Base-by-base conservation (phyloP, 1,139 yeast genomes). In the Kurtzmaniella natalensis region DNA sequence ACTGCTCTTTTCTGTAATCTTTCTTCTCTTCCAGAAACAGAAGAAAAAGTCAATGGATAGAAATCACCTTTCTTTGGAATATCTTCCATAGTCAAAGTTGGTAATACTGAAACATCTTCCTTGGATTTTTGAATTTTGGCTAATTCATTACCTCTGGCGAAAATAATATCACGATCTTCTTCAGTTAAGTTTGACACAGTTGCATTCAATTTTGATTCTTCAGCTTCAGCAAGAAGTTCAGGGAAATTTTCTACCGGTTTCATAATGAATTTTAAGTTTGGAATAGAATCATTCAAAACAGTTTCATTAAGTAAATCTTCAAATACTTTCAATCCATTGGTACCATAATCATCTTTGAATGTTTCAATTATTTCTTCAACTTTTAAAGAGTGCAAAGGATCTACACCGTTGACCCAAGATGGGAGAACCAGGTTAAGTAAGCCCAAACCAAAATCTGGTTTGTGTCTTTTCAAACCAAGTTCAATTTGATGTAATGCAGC, bases 401-500 rank as follows among this genome's bases (percentile, higher is more conserved):
- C 85, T 10, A 76, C 72, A 19, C 78, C 78, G 50, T 87, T 87
- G 36, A 85, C 79, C 84, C 96, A 89, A 10, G 88, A 78, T 8
- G 96, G 87, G 25, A 86, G 73, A 8, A 92, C 48, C 3, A 88
- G 72, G 48, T 79, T 79, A 28, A 92, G 68, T 36, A 92, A 59
- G 20, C 81, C 80, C 65, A 92, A 64, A 13, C 99, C 99, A 60
- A 88, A 89, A 38, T 87, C 87, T 0, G 97, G 83, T 47, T 83
- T 88, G 43, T 88, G 94, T 45, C 86, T 89, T 47, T 87, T 85
- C 55, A 86, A 82, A 28, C 78, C 65, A 25, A 92, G 63, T 53
- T 92, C 98, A 28, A 89, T 66, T 54, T 89, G 97, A 55, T 88
- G 94, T 29, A 94, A 67, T 30, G 92, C 75, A 0, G 95, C 97